Conservation (phyloP, 1,139 yeast species). For the Diutina catenulata region DNA sequence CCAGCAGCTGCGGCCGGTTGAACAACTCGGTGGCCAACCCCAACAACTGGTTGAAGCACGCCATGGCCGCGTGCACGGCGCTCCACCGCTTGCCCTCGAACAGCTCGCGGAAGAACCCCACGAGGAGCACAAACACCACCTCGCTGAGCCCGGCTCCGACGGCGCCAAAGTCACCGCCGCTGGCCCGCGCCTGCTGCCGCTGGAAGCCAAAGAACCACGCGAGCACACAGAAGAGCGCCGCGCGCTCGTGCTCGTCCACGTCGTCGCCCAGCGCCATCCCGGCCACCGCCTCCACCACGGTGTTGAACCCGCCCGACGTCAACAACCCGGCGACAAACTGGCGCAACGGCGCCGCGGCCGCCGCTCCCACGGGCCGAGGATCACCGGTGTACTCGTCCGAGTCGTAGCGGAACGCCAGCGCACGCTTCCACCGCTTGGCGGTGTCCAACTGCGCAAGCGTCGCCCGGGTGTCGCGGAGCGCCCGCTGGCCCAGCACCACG, state of each 20-base stretch:
- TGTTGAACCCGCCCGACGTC: constrained; percentile 67
- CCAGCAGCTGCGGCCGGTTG: constrained; percentile 13
- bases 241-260: constrained; percentile 27
- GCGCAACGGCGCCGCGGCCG: constrained; percentile 21
- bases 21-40: constrained; percentile 41
- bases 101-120: constrained; percentile 44
- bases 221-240: constrained; percentile 44
- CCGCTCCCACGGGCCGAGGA: constrained; percentile 14
- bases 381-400: constrained; percentile 27
- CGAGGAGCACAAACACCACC: constrained; percentile 48
- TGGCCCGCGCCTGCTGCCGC: constrained; percentile 17
- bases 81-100: constrained; percentile 40
- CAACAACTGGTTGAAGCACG: constrained; percentile 57
- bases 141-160: constrained; percentile 61
- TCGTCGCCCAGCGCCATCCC: constrained; percentile 9
- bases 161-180: constrained; percentile 39
- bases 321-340: constrained; percentile 45
- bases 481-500: constrained; percentile 66
- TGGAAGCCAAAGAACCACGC: constrained; percentile 57
- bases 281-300: constrained; percentile 18
- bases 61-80: constrained; percentile 59
- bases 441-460: constrained; percentile 52
- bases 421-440: constrained; percentile 53
- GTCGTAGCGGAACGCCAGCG: constrained; percentile 30
- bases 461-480: constrained; percentile 32